A percentile compares a stretch with the other conserved stretches of the same genome.
phyloP scores from a whole-genome alignment of 148 eudicot species.

The Spergularia bocconei region DNA sequence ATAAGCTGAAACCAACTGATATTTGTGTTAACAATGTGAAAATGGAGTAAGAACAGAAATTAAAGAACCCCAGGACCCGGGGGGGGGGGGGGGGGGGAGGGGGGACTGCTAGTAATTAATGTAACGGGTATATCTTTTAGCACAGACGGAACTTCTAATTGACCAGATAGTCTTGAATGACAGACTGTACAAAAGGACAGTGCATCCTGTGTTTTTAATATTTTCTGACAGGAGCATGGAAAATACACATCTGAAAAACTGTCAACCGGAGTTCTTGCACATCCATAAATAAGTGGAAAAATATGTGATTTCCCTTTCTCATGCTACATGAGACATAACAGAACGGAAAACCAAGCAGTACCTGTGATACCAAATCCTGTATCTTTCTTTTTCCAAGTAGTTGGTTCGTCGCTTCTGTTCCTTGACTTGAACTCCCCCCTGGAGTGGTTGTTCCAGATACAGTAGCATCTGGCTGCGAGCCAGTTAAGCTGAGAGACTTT shows the following conservation, averaged over 20 bases:
- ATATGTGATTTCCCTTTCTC: not conserved
- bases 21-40: not conserved
- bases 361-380: slow-evolving; percentile 95
- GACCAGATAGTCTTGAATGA: slow-evolving; percentile 6
- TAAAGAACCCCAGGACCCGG: not conserved
- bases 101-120: not conserved
- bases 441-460: slow-evolving; percentile 79
- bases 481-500: slow-evolving; percentile 83
- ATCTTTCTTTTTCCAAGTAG: slow-evolving; percentile 88
- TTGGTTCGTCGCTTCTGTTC: slow-evolving; percentile 92
- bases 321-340: slow-evolving; percentile 2
- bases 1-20: not conserved
- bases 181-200: not conserved
- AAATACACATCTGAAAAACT: not conserved
- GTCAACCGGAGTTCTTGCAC: not conserved
- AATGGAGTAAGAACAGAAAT: not conserved
- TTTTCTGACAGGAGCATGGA: slow-evolving; percentile 4
- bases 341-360: slow-evolving; percentile 17
- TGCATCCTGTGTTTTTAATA: not conserved
- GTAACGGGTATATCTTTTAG: not conserved
- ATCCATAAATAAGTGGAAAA: not conserved
- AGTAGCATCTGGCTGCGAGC: slow-evolving; percentile 97
- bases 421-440: slow-evolving; percentile 94
- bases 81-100: not conserved
- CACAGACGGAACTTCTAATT: not conserved